Evolutionary conservation across 208 protist genomes (phyloP), one percentile per base, ranked within the genome.

Genomic region (Trypanosoma brucei): DNA sequence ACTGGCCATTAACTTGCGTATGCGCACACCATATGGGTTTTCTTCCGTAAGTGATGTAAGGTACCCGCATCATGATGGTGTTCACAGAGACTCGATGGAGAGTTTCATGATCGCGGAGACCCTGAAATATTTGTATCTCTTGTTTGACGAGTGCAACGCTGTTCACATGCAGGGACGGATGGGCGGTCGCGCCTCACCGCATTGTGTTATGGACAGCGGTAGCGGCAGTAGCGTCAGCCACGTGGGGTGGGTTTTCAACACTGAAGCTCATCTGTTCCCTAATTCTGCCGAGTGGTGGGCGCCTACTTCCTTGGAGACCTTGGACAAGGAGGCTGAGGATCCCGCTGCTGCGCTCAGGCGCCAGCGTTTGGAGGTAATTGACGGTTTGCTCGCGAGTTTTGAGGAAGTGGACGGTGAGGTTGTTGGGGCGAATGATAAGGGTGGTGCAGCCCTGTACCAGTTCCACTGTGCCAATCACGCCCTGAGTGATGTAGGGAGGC

Each of bases 71-170:
- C 38, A 71, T 14, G 71, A 89, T 53, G 34, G 38, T 37, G 30
- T 34, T 13, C 57, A 75, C 49, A 38, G 22, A 2, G 91, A 97
- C 68, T 36, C 60, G 22, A 98, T 97, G 94, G 93, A 98, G 53
- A 92, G 78, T 53, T 98, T 97, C 70, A 85, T 98, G 37, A 54
- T 98, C 13, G 71, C 85, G 0, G 97, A 98, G 70, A 98, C 97
- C n/a, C 70, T 97, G 39, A 98, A 98, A 68, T 98, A 98, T 68
- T 76, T 98, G 22, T 98, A 90, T 59, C 73, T 98, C n/a, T 63
- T 98, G 11, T 98, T 98, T 65, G 75, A 84, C 52, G 79, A 86
- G 65, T 70, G 65, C 54, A 78, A 71, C 40, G 45, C 54, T 14
- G 30, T 79, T 7, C 73, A 84, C 56, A 14, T 71, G 13, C 54